Base-by-base conservation (phyloP, 2,329 filamentous ascomycete genomes). In the Thelonectria olida region DNA sequence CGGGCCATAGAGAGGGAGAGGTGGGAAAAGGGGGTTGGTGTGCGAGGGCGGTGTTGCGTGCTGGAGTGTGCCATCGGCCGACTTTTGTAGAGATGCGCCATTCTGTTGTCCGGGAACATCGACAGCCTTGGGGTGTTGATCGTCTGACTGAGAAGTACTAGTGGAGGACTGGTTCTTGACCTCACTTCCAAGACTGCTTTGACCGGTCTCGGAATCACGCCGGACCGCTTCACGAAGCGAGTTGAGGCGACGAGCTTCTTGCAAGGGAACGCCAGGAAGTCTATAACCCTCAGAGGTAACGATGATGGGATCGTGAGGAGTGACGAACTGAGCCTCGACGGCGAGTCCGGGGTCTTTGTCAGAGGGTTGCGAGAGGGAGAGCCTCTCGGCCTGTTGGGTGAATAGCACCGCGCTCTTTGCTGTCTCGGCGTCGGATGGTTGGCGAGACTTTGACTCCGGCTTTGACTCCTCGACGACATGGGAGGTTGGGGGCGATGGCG, bases 11-110 rank as follows among this genome's bases (percentile, higher is more conserved):
- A 92, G 80, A 0, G 93, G 93, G 8, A 97, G 77, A 2, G 92
- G 92, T 6, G 93, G 93, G 67, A 97, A 97, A 5, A 97, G 80
- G 3, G 92, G 91, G 67, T 94, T 90, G 2, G 92, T 94, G 65
- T 87, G 85, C 7, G 88, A 88, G 1, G 88, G 87, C 0, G 90
- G 89, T 78, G 83, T 84, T 13, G 82, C 73, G 59, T 74, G 78
- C 42, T 77, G 75, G 17, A 87, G 67, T 15, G 82, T 81, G 12
- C 76, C 80, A 22, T 81, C 82, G 31, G 81, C 79, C 4, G 82
- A 79, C 55, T 80, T 80, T 62, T 82, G 74, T 57, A 79, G 67
- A 6, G 74, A 67, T 25, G 73, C 72, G 53, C 74, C 76, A 55
- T 81, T 77, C 25, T 72, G 62, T 34, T 68, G 56, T 20, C 63